These are phyloP conservation scores for Bidens hawaiensis DNA, from an alignment of 140 eudicot genomes.

Conservation along the genomic window DNA sequence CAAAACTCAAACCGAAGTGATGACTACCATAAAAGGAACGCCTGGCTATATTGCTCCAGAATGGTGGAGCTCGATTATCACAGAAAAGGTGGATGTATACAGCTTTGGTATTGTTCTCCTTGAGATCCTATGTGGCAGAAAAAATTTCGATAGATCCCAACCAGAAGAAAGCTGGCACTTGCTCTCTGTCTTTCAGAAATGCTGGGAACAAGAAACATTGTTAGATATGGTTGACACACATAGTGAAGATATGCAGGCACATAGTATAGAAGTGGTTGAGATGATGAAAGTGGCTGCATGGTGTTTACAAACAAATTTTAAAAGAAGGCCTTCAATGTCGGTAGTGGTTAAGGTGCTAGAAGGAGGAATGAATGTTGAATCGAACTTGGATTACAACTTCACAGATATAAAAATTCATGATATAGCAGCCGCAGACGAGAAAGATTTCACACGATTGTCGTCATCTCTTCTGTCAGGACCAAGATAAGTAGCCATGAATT, in stretches of 20 bases:
- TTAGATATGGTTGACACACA: neutral
- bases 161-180: neutral
- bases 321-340: constrained; percentile 25
- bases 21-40: constrained; percentile 27
- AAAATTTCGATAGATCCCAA: neutral
- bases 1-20: constrained; percentile 22
- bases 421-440: neutral
- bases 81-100: constrained; percentile 25
- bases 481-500: neutral
- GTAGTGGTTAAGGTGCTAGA: constrained; percentile 22
- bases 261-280: constrained; percentile 11
- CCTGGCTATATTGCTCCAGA: constrained; percentile 34
- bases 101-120: constrained; percentile 37
- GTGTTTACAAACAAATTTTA: constrained; percentile 22
- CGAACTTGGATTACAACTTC: constrained; percentile 16
- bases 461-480: constrained; percentile 23
- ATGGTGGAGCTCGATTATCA: constrained; percentile 6
- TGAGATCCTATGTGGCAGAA: constrained; percentile 26
- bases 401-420: neutral
- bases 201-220: neutral
- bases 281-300: constrained; percentile 27
- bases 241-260: neutral
- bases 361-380: constrained; percentile 4
- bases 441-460: neutral
- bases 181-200: neutral